A percentile compares a stretch with the other conserved stretches of the same genome.
phyloP scores from a whole-genome alignment of 2,329 filamentous ascomycete genomes.

The Sordariomycetes sp. region DNA sequence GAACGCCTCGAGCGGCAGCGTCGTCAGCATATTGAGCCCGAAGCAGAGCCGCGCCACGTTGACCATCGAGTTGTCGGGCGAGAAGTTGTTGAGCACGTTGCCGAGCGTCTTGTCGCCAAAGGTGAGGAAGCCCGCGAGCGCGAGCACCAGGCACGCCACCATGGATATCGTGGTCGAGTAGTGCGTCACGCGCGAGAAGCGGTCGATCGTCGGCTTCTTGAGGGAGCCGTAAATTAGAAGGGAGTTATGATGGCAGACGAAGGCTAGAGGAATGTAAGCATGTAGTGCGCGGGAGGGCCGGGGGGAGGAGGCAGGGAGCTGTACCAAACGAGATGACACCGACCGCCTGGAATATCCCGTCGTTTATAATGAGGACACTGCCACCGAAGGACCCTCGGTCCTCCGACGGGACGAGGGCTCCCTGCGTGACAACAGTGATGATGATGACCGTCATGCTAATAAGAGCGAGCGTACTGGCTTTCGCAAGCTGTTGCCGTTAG shows the following conservation, averaged over 20 bases:
- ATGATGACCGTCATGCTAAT: conserved; percentile 91
- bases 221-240: conserved; percentile 95
- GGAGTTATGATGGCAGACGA: conserved; percentile 83
- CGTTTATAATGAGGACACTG: conserved; percentile 66
- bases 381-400: conserved; percentile 61
- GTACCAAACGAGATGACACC: conserved; percentile 95
- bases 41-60: conserved; percentile 93
- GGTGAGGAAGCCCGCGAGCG: conserved; percentile 77
- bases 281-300: not conserved
- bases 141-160: conserved; percentile 83
- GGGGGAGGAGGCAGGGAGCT: conserved; percentile 11
- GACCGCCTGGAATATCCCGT: conserved; percentile 87
- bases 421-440: conserved; percentile 77
- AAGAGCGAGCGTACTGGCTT: conserved; percentile 87
- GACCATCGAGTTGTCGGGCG: conserved; percentile 80
- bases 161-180: conserved; percentile 86
- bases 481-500: conserved; percentile 57
- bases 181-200: conserved; percentile 87
- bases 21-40: conserved; percentile 97
- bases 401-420: conserved; percentile 60
- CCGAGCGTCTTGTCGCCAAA: conserved; percentile 88
- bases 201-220: conserved; percentile 87
- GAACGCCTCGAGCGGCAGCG: conserved; percentile 90
- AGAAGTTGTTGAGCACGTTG: conserved; percentile 98
- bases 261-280: conserved; percentile 27